phyloP scores from a whole-genome alignment of 2,329 filamentous ascomycete species.

The Penicillium nordicum region DNA sequence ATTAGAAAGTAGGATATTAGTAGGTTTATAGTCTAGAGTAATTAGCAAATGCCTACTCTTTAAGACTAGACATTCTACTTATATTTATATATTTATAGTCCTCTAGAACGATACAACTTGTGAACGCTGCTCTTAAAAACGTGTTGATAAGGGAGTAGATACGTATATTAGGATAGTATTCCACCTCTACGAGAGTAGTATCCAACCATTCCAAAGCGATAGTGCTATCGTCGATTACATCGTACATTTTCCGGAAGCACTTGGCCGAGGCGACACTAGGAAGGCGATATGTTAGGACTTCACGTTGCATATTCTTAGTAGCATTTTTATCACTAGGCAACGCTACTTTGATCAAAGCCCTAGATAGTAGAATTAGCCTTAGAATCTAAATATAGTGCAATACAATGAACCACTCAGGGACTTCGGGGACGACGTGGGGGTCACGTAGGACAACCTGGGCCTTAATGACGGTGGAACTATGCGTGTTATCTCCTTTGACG shows the following conservation, averaged over 20 bases:
- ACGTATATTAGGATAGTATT: background rate
- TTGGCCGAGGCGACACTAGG: background rate
- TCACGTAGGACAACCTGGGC: background rate
- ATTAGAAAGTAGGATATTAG: background rate
- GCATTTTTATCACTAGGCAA: background rate
- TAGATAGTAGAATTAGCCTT: background rate
- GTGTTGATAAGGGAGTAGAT: background rate
- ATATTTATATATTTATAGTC: background rate
- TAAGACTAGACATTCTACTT: background rate
- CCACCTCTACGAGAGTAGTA: background rate
- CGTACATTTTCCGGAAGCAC: constrained; percentile 1
- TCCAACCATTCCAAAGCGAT: background rate
- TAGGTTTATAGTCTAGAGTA: background rate
- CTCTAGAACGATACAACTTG: background rate
- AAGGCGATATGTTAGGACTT: background rate
- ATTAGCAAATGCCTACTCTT: background rate
- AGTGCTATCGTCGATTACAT: background rate
- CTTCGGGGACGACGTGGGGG: background rate
- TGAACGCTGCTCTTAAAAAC: background rate
- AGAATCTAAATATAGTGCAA: background rate
- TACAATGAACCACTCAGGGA: background rate
- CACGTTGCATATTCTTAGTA: background rate
- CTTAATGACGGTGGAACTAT: background rate
- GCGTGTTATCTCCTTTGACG: background rate
- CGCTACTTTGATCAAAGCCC: background rate